Evolutionary conservation across 2,329 filamentous ascomycete species (phyloP).

Genomic region (Fusarium chlamydosporum): DNA sequence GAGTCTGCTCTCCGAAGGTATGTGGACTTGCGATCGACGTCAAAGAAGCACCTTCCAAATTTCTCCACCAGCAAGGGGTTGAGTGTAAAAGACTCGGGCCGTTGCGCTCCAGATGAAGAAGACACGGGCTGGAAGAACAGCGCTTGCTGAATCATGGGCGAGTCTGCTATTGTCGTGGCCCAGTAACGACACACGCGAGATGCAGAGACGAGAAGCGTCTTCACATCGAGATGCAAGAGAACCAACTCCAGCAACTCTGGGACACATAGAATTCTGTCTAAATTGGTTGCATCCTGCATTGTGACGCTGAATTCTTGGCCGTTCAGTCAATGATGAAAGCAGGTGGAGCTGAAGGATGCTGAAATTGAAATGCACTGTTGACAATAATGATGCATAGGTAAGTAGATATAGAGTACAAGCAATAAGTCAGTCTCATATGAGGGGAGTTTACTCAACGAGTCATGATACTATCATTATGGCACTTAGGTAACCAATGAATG

Average conservation of each 20-base stretch:
- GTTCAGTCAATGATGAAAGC: neutral
- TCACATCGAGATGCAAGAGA: conserved; percentile 47
- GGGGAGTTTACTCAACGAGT: conserved; percentile 4
- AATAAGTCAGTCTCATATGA: neutral
- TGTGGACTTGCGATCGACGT: conserved; percentile 21
- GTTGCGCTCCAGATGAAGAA: neutral
- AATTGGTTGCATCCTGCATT: conserved; percentile 3
- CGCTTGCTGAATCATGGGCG: conserved; percentile 31
- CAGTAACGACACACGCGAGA: conserved; percentile 47
- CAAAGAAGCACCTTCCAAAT: conserved; percentile 43
- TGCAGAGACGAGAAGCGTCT: conserved; percentile 48
- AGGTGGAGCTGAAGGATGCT: too few species aligned
- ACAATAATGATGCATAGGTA: conserved; percentile 6
- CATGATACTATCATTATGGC: conserved; percentile 19
- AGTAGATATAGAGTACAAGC: neutral
- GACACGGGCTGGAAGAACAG: conserved; percentile 31
- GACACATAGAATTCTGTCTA: conserved; percentile 6
- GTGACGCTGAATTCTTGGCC: neutral
- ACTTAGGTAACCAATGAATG: neutral
- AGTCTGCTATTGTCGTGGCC: conserved; percentile 27
- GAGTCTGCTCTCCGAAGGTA: conserved; percentile 39
- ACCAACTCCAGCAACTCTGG: conserved; percentile 51
- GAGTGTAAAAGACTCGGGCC: conserved; percentile 5
- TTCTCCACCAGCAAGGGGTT: conserved; percentile 40
- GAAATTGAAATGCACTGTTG: neutral